Evolutionary conservation across 73 alveolate species (phyloP).

Genomic region (Urostyla sp.): DNA sequence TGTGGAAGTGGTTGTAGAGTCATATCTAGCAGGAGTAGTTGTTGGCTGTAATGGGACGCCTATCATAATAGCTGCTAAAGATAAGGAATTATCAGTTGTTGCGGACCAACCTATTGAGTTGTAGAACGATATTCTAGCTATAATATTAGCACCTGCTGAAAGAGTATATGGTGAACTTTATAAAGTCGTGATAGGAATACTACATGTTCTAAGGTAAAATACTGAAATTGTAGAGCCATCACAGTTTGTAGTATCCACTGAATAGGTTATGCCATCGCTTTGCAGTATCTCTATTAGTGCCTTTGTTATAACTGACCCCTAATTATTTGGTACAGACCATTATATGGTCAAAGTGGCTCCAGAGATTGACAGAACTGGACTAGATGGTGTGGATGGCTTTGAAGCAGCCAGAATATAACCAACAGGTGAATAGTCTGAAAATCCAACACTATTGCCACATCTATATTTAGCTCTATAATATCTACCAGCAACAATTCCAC

Average conservation of each 20-base stretch:
- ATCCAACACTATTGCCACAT: conserved; percentile 56
- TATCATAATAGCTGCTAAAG: conserved; percentile 54
- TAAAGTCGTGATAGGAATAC: conserved; percentile 37
- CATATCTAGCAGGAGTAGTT: conserved; percentile 55
- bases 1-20: conserved; percentile 46
- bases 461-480: conserved; percentile 18
- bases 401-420: conserved; percentile 61
- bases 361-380: conserved; percentile 47
- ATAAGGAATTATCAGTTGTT: conserved; percentile 13
- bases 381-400: conserved; percentile 56
- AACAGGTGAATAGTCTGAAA: conserved; percentile 48
- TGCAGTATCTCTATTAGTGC: not conserved
- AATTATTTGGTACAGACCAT: conserved; percentile 66
- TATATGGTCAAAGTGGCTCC: conserved; percentile 31
- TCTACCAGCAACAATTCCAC: conserved; percentile 40
- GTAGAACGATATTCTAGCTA: conserved; percentile 20
- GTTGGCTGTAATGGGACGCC: conserved; percentile 55
- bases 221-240: not conserved
- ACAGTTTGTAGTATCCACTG: conserved; percentile 24
- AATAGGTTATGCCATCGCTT: not conserved
- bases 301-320: conserved; percentile 36
- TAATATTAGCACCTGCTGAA: conserved; percentile 53
- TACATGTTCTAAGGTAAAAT: conserved; percentile 49
- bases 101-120: conserved; percentile 37
- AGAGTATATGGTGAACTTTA: conserved; percentile 29